Evolutionary conservation across 1,139 yeast species (phyloP).

Genomic region (Yamadazyma blattariae): DNA sequence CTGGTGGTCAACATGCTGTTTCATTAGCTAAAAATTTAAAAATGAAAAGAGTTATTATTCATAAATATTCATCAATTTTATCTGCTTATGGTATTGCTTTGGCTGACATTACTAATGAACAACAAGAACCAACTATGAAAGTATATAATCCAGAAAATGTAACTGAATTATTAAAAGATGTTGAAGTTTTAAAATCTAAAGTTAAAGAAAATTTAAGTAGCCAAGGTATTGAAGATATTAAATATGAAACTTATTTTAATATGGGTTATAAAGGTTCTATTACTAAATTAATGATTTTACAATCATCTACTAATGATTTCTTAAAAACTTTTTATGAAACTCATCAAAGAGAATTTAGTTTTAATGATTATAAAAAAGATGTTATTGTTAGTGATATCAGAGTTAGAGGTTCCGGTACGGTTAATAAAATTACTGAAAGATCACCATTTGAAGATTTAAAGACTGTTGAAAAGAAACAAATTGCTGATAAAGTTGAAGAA

Average conservation of each 20-base stretch:
- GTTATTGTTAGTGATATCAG: slow-evolving; percentile 19
- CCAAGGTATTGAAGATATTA: slow-evolving; percentile 19
- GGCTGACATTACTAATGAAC: slow-evolving; percentile 19
- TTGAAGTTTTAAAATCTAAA: slow-evolving; percentile 12
- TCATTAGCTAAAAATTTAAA: slow-evolving; percentile 18
- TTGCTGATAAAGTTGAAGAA: slow-evolving; percentile 8
- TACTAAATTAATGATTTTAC: slow-evolving; percentile 17
- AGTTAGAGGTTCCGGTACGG: slow-evolving; percentile 37
- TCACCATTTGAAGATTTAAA: slow-evolving; percentile 13
- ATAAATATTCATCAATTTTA: slow-evolving; percentile 20
- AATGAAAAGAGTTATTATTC: slow-evolving; percentile 19
- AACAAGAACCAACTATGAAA: slow-evolving; percentile 16
- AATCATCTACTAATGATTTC: slow-evolving; percentile 18
- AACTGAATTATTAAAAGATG: slow-evolving; percentile 11
- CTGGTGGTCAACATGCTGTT: slow-evolving; percentile 23
- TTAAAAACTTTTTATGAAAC: slow-evolving; percentile 41
- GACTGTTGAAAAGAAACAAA: slow-evolving; percentile 4
- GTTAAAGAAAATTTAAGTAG: slow-evolving; percentile 12
- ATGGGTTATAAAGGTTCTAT: slow-evolving; percentile 23
- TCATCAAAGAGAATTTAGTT: slow-evolving; percentile 71
- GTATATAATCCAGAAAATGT: slow-evolving; percentile 10
- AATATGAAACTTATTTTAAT: slow-evolving; percentile 16
- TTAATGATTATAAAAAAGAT: slow-evolving; percentile 52
- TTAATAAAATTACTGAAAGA: slow-evolving; percentile 11
- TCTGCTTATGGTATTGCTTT: slow-evolving; percentile 23